These are phyloP conservation scores for Aspergillus persii DNA, from an alignment of 2,329 filamentous ascomycete species.

Conservation along the genomic window DNA sequence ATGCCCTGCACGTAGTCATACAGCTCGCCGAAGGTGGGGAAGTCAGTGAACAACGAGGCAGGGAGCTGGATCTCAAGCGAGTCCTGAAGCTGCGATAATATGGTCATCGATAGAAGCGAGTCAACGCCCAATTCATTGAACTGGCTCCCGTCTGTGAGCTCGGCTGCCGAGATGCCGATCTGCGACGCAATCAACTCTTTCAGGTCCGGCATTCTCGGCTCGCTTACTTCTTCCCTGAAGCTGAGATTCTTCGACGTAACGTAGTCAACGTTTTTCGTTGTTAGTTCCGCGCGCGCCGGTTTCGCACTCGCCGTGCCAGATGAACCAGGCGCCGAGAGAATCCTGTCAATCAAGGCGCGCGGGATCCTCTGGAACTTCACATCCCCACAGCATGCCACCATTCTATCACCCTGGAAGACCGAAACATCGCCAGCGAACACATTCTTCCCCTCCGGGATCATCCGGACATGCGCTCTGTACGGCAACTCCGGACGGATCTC, in stretches of 20 bases:
- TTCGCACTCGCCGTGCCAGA: background rate
- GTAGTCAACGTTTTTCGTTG: background rate
- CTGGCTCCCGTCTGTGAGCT: background rate
- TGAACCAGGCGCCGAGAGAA: slow-evolving; percentile 14
- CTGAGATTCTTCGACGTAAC: background rate
- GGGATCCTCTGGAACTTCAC: slow-evolving; percentile 36
- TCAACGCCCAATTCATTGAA: background rate
- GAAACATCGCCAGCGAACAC: slow-evolving; percentile 42
- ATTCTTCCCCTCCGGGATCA: slow-evolving; percentile 30
- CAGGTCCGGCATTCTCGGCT: background rate
- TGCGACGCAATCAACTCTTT: background rate
- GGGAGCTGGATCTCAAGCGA: background rate
- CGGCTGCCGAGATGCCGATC: background rate
- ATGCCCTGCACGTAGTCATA: background rate
- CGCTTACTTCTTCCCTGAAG: background rate
- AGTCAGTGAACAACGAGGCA: background rate
- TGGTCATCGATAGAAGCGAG: background rate
- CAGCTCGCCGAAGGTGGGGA: background rate
- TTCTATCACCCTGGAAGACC: slow-evolving; percentile 31
- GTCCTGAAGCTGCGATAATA: background rate
- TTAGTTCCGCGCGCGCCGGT: background rate
- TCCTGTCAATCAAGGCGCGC: slow-evolving; percentile 18
- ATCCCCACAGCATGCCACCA: slow-evolving; percentile 34
- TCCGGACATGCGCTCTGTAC: slow-evolving; percentile 33
- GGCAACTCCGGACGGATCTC: slow-evolving; percentile 21